Percentiles rank a stretch among this genome's conserved stretches.
Evolutionary conservation across 148 eudicot species (phyloP).

Genomic region (Diospyros kaki): DNA sequence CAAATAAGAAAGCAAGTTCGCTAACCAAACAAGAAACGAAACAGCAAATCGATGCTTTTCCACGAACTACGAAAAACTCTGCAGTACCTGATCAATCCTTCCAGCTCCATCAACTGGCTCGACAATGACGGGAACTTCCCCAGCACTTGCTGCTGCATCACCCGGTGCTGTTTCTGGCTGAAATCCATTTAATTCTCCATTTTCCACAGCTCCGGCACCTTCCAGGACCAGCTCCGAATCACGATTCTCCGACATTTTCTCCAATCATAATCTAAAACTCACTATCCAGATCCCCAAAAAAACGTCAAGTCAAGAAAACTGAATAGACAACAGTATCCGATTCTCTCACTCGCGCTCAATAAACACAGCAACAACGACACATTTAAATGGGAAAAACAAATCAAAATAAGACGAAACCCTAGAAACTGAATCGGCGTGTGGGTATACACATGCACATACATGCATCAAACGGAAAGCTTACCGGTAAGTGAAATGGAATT

Average conservation of each 20-base stretch:
- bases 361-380: not conserved
- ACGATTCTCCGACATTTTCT: slow-evolving; percentile 34
- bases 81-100: slow-evolving; percentile 22
- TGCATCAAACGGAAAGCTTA: not conserved
- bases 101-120: slow-evolving; percentile 15
- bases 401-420: slow-evolving; percentile 7
- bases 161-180: not conserved
- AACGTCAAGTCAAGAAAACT: not conserved
- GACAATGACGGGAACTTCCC: slow-evolving; percentile 15
- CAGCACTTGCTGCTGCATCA: slow-evolving; percentile 19
- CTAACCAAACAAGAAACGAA: not conserved
- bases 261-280: slow-evolving; percentile 7
- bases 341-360: not conserved
- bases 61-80: slow-evolving; percentile 7
- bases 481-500: not conserved
- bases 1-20: not conserved
- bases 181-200: not conserved
- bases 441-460: too few relatives aligned
- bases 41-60: not conserved
- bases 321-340: not conserved
- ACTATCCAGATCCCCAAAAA: not conserved
- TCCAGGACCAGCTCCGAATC: slow-evolving; percentile 21
- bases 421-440: not conserved
- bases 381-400: not conserved
- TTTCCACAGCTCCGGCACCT: slow-evolving; percentile 12